phyloP scores from a whole-genome alignment of 257 asterid species.

The Forsythia viridissima region DNA sequence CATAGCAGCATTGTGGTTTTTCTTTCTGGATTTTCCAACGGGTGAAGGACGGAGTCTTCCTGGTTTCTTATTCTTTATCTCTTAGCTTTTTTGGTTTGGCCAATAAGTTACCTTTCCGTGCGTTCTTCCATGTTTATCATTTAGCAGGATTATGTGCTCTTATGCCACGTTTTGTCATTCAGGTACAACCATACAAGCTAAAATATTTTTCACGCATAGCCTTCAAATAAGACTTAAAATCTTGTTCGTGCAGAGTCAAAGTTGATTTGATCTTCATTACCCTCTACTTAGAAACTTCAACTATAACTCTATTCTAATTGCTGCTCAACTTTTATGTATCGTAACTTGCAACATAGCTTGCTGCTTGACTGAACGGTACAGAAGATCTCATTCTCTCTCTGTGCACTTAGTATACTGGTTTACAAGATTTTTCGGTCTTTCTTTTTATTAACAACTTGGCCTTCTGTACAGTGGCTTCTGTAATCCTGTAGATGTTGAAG shows the following conservation, averaged over 20 bases:
- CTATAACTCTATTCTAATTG: not conserved
- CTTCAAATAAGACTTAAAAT: not conserved
- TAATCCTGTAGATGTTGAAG: constrained; percentile 89
- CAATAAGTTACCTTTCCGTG: not conserved
- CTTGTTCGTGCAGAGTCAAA: not conserved
- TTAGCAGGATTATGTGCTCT: not conserved
- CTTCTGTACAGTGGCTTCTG: constrained; percentile 79
- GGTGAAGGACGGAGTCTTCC: not conserved
- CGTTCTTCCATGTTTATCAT: not conserved
- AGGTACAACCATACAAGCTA: not conserved
- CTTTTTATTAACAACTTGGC: constrained; percentile 14
- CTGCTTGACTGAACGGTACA: not conserved
- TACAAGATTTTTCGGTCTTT: not conserved
- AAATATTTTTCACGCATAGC: not conserved
- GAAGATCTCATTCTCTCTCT: not conserved
- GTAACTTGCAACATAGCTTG: not conserved
- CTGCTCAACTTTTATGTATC: not conserved
- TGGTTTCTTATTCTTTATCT: not conserved
- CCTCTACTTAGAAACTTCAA: not conserved
- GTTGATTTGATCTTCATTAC: not conserved
- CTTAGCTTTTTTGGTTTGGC: not conserved
- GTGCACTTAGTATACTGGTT: not conserved
- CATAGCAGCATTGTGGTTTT: not conserved
- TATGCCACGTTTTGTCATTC: not conserved
- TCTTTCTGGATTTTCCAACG: not conserved